A percentile compares a stretch with the other conserved stretches of the same genome.
These are phyloP conservation scores for Pestalotiopsis sp. DNA, from an alignment of 2,329 filamentous ascomycete genomes.

Conservation along the genomic window DNA sequence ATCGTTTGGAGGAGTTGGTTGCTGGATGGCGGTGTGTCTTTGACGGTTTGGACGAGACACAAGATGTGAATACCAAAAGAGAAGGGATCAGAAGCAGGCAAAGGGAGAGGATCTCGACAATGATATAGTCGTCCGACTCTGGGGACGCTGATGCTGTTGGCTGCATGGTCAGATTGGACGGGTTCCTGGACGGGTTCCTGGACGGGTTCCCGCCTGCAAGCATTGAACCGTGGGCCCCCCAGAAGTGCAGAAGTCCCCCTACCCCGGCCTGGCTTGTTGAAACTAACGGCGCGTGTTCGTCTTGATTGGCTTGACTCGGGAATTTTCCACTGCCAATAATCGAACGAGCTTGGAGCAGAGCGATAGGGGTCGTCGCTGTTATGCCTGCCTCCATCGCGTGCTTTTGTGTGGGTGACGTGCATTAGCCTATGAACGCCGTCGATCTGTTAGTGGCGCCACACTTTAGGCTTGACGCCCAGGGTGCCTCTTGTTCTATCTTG, in stretches of 20 bases:
- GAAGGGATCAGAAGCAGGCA: not conserved
- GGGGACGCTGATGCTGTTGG: not conserved
- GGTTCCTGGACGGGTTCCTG: not conserved
- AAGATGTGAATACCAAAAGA: constrained; percentile 9
- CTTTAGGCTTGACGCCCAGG: constrained; percentile 4
- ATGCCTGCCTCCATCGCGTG: not conserved
- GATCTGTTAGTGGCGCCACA: constrained; percentile 12
- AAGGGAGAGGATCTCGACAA: not conserved
- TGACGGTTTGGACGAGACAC: constrained; percentile 1
- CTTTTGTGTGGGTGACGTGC: constrained; percentile 5
- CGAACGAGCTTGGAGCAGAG: not conserved
- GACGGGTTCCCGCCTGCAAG: no score
- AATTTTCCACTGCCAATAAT: not conserved
- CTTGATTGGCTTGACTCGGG: constrained; percentile 9
- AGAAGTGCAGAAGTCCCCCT: no score
- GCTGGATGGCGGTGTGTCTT: not conserved
- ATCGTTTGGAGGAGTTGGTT: not conserved
- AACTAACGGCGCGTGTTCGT: constrained; percentile 11
- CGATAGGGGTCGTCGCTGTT: not conserved
- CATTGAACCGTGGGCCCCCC: not conserved
- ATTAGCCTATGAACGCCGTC: constrained; percentile 10
- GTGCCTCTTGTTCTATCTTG: not conserved
- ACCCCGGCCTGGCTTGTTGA: not conserved
- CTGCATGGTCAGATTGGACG: not conserved
- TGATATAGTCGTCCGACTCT: constrained; percentile 4